A percentile compares a stretch with the other conserved stretches of the same genome.
Evolutionary conservation across 129 eudicot genomes (phyloP).

Genomic region (Ambrosia trifida): DNA sequence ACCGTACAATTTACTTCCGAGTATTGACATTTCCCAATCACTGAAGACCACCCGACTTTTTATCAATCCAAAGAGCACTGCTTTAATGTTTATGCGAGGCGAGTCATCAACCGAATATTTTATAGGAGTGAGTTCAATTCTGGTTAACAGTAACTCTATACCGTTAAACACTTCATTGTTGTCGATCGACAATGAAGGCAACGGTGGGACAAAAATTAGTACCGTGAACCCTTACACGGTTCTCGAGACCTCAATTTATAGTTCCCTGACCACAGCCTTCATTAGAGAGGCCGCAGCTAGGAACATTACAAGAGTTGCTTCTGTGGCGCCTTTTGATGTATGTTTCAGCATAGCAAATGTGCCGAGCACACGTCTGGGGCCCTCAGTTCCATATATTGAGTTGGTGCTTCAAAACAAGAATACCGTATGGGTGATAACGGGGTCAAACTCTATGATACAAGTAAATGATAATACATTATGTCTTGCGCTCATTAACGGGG

Average conservation of each 20-base stretch:
- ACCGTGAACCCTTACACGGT: constrained; percentile 64
- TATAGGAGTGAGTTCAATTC: constrained; percentile 53
- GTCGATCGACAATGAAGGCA: constrained; percentile 45
- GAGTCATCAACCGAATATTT: constrained; percentile 62
- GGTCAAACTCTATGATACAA: constrained; percentile 63
- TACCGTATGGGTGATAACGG: constrained; percentile 47
- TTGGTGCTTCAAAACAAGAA: constrained; percentile 44
- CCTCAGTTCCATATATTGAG: constrained; percentile 50
- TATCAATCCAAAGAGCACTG: constrained; percentile 51
- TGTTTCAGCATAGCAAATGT: constrained; percentile 42
- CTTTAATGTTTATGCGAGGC: constrained; percentile 19
- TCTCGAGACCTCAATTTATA: constrained; percentile 49
- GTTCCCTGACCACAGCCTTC: constrained; percentile 36
- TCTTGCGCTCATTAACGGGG: constrained; percentile 56
- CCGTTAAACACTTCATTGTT: constrained; percentile 48
- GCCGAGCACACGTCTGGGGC: constrained; percentile 47
- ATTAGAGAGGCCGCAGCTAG: constrained; percentile 29
- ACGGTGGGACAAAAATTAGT: constrained; percentile 71
- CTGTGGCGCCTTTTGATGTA: constrained; percentile 48
- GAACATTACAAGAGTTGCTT: constrained; percentile 42
- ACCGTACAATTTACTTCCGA: constrained; percentile 50
- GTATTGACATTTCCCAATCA: constrained; percentile 33
- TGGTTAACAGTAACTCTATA: constrained; percentile 35
- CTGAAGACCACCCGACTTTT: constrained; percentile 41
- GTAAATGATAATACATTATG: constrained; percentile 49